Evolutionary conservation across 2,329 filamentous ascomycete genomes (phyloP), one percentile per base, ranked within the genome.

Genomic region (Pseudogymnoascus sp.): DNA sequence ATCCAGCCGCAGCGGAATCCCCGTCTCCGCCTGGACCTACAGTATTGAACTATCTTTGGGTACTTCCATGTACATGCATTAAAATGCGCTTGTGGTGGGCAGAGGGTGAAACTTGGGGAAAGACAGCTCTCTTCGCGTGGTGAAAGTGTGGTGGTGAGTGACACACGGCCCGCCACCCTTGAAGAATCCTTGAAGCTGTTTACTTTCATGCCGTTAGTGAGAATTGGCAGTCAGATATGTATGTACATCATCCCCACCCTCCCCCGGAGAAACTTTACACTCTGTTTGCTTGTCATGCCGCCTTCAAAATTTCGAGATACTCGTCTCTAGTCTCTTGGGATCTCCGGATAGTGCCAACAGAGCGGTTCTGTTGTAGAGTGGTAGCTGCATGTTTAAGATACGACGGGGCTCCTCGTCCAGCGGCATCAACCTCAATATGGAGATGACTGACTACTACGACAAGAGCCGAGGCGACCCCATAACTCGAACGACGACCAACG

Each of bases 381-480:
- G 27, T 33, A 31, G 7, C 29, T 55, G 48, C 48, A 55, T 55
- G 48, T 55, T 55, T 55, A 55, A 27, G 12, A 55, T 9, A 5
- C 48, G 48, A 55, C 48, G 48, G 48, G 48, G 48, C 48, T 55
- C 48, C 27, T 55, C 48, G 48, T 55, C 48, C 48, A 55, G 48
- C 29, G 27, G 48, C 29, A 10, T 8, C 48, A 33, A 55, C 12
- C 48, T 74, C 48, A 55, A 55, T 5, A 55, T 55, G 48, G 48
- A 55, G 48, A 33, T 55, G 48, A 55, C 48, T 15, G 48, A 55
- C 48, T 55, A 55, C 29, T 55, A 55, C 29, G 48, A 55, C 48
- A 55, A 55, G 48, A 55, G 48, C 48, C 48, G 48, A 55, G 27
- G 48, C 48, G 48, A 55, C 48, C 48, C 48, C 27, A 55, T 55